phyloP scores from a whole-genome alignment of 352 stramenopile species.

The Phytophthora sojae region DNA sequence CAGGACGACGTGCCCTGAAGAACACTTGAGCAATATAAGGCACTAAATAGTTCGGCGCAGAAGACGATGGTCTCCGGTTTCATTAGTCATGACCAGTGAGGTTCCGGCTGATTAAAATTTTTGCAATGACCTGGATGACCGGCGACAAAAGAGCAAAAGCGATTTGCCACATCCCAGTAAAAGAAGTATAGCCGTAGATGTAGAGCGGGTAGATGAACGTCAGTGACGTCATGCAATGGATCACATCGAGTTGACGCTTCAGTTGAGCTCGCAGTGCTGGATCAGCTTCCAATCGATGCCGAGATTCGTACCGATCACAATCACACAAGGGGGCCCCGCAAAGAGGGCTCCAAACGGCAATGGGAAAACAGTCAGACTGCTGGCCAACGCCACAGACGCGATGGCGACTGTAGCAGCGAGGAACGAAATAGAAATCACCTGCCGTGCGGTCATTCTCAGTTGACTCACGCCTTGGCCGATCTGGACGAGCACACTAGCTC shows the following conservation, averaged over 20 bases:
- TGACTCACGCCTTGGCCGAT: constrained; percentile 6
- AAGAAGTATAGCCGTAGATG: constrained; percentile 17
- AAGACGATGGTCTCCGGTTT: constrained; percentile 47
- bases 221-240: constrained; percentile 17
- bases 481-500: constrained; percentile 7
- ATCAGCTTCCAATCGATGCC: neutral
- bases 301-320: constrained; percentile 3
- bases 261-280: neutral
- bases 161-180: constrained; percentile 6
- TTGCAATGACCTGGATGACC: constrained; percentile 32
- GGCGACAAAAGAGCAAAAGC: constrained; percentile 21
- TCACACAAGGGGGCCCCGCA: neutral
- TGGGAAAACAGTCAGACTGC: constrained; percentile 29
- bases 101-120: constrained; percentile 23
- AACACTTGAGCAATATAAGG: constrained; percentile 38
- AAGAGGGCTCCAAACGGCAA: constrained; percentile 45
- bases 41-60: constrained; percentile 49
- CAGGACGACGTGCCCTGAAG: constrained; percentile 38
- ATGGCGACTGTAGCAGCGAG: neutral
- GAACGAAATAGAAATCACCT: constrained; percentile 1
- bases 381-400: neutral
- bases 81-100: constrained; percentile 18
- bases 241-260: constrained; percentile 3
- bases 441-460: constrained; percentile 6
- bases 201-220: constrained; percentile 35